Evolutionary conservation across 2,329 filamentous ascomycete species (phyloP).

Genomic region (Paraphoma sp.): DNA sequence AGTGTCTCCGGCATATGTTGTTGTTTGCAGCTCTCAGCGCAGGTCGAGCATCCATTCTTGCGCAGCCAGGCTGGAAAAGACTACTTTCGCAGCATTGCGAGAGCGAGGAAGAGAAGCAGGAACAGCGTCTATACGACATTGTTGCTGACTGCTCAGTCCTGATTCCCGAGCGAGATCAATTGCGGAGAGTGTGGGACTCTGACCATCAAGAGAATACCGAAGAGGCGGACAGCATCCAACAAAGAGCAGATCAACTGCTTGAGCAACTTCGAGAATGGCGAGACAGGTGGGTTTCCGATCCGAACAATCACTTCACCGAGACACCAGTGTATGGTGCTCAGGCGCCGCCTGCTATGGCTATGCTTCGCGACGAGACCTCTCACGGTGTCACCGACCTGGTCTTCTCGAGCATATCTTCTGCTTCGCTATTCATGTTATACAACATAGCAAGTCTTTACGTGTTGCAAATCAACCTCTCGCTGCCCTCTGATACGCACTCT

Average conservation of each 20-base stretch:
- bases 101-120: slow-evolving; percentile 16
- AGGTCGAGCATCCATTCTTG: slow-evolving; percentile 32
- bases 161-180: slow-evolving; percentile 19
- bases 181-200: background rate
- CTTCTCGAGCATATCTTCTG: slow-evolving; percentile 10
- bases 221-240: background rate
- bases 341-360: background rate
- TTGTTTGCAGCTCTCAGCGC: slow-evolving; percentile 27
- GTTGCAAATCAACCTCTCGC: slow-evolving; percentile 24
- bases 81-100: slow-evolving; percentile 19
- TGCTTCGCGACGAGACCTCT: background rate
- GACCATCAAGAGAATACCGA: background rate
- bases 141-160: slow-evolving; percentile 38
- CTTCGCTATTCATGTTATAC: slow-evolving; percentile 35
- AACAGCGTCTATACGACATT: slow-evolving; percentile 36
- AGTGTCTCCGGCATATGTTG: slow-evolving; percentile 29
- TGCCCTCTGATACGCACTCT: background rate
- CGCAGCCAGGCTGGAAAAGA: slow-evolving; percentile 32
- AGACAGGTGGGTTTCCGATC: background rate
- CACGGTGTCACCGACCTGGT: background rate
- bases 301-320: background rate
- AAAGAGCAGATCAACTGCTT: background rate
- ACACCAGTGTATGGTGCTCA: background rate
- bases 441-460: slow-evolving; percentile 36
- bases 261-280: background rate